Evolutionary conservation across 345 rosid species (phyloP).

Genomic region (Eucalyptus cladocalyx): DNA sequence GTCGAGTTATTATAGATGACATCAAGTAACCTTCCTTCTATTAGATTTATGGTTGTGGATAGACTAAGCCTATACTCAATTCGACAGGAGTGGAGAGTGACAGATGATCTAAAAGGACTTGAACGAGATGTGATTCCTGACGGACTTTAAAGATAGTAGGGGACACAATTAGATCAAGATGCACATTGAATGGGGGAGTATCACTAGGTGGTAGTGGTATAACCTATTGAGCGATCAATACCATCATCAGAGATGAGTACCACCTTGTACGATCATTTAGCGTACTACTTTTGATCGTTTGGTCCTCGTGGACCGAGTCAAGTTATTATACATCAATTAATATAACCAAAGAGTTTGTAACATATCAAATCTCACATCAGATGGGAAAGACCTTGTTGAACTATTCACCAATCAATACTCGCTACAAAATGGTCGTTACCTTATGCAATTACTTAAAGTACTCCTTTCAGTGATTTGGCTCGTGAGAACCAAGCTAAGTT

Average conservation of each 20-base stretch:
- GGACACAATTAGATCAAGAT: not conserved
- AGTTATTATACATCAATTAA: not conserved
- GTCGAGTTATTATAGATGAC: not conserved
- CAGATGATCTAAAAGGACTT: not conserved
- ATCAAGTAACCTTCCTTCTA: not conserved
- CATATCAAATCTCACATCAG: not conserved
- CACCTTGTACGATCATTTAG: not conserved
- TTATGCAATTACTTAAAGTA: not conserved
- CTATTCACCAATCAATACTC: not conserved
- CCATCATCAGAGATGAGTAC: not conserved
- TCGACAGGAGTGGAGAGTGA: not conserved
- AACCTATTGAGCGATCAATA: not conserved
- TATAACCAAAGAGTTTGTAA: not conserved
- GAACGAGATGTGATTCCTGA: not conserved
- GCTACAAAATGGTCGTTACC: not conserved
- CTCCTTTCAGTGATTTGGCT: not conserved
- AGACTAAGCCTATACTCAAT: not conserved
- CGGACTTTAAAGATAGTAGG: not conserved
- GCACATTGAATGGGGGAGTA: not conserved
- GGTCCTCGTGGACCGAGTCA: not conserved
- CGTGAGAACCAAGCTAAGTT: not conserved
- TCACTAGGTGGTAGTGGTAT: not conserved
- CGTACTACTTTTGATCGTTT: not conserved
- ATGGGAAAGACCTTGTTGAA: not conserved
- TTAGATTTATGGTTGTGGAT: not conserved